These are phyloP conservation scores for Ilyonectria destructans DNA, from an alignment of 2,329 filamentous ascomycete genomes.

Conservation along the genomic window DNA sequence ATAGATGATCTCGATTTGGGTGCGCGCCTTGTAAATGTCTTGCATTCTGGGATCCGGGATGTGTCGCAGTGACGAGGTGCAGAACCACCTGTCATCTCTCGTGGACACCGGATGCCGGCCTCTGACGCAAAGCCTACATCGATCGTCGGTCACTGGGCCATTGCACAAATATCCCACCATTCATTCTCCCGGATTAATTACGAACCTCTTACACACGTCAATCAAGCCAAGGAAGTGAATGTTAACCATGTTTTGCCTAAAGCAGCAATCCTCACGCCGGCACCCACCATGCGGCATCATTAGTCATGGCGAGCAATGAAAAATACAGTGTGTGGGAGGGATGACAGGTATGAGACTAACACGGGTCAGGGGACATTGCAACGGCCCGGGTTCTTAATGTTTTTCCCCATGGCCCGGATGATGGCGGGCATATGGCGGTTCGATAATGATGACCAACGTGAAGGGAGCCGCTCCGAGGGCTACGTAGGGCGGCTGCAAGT, in stretches of 20 bases:
- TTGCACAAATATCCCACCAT: conserved; percentile 9
- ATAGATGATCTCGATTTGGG: conserved; percentile 3
- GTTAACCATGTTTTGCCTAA: conserved; percentile 11
- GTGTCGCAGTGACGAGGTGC: background rate
- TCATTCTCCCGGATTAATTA: background rate
- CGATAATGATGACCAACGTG: conserved; percentile 19
- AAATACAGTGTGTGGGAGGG: background rate
- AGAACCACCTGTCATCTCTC: conserved; percentile 2
- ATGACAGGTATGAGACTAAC: conserved; percentile 13
- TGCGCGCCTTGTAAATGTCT: conserved; percentile 10
- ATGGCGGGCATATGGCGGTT: conserved; percentile 13
- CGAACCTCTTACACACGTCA: background rate
- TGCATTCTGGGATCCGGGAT: conserved; percentile 20
- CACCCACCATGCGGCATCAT: conserved; percentile 5
- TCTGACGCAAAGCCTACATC: conserved; percentile 16
- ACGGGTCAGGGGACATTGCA: conserved; percentile 13
- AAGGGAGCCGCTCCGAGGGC: conserved; percentile 20
- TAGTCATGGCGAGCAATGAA: background rate
- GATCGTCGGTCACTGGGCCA: background rate
- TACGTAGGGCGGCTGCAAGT: conserved; percentile 18
- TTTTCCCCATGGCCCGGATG: conserved; percentile 9
- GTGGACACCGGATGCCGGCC: background rate
- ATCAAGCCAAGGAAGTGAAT: background rate
- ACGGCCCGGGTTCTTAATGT: background rate
- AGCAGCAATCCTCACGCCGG: conserved; percentile 1